Evolutionary conservation across 2,329 filamentous ascomycete species (phyloP).

Genomic region (Colletotrichum endophyticum): DNA sequence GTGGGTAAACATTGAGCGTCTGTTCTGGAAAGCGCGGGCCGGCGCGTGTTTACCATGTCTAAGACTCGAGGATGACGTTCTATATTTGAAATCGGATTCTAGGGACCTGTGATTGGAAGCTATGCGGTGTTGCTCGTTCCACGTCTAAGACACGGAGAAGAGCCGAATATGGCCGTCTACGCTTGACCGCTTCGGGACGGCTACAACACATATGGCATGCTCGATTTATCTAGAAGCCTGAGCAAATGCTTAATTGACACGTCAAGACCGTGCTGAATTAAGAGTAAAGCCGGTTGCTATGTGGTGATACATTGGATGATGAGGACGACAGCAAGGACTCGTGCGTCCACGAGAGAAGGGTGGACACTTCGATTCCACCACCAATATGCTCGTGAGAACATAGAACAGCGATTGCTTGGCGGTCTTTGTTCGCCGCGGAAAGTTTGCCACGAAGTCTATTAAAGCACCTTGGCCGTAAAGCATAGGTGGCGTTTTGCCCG

Average conservation of each 20-base stretch:
- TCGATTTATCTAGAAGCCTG: neutral
- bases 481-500: neutral
- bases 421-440: neutral
- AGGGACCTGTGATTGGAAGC: neutral
- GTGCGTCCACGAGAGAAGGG: neutral
- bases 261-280: neutral
- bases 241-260: neutral
- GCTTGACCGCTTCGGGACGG: too few relatives aligned
- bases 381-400: neutral
- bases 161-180: neutral
- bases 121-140: neutral
- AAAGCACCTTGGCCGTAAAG: neutral
- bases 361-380: neutral
- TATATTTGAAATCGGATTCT: neutral
- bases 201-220: too few relatives aligned
- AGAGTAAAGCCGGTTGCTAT: neutral
- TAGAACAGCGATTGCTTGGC: neutral
- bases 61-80: neutral
- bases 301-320: neutral
- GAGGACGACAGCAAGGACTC: neutral
- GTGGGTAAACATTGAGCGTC: neutral
- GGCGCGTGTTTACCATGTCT: neutral
- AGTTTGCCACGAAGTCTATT: neutral
- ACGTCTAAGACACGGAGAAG: neutral
- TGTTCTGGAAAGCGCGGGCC: neutral